These are phyloP conservation scores for Psilocybe cubensis DNA, from an alignment of 768 basidiomycete genomes.

Conservation along the genomic window DNA sequence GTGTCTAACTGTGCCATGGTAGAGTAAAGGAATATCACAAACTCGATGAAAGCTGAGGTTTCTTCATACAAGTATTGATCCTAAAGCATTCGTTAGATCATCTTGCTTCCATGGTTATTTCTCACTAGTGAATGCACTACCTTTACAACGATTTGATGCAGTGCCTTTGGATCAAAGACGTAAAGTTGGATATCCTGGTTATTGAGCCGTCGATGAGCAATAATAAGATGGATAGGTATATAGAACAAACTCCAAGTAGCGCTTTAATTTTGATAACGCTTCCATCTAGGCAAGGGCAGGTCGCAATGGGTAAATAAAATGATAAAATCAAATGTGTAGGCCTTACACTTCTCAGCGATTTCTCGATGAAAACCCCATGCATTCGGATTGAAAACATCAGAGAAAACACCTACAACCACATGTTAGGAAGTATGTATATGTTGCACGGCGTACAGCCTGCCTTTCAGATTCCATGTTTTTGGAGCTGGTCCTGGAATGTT, in stretches of 20 bases:
- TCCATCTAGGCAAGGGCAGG: constrained; percentile 26
- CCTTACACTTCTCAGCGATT: constrained; percentile 35
- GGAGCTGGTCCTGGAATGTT: neutral
- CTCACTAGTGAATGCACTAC: constrained; percentile 23
- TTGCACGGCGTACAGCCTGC: neutral
- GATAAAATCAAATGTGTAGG: too few species aligned
- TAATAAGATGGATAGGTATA: neutral
- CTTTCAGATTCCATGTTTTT: constrained; percentile 2
- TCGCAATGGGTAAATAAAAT: neutral
- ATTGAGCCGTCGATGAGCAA: neutral
- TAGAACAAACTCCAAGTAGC: constrained; percentile 34
- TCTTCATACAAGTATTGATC: constrained; percentile 38
- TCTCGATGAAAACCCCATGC: constrained; percentile 41
- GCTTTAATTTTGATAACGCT: constrained; percentile 35
- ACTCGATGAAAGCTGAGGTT: constrained; percentile 28
- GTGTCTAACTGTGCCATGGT: neutral
- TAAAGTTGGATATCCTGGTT: constrained; percentile 36
- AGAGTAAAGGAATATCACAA: constrained; percentile 4
- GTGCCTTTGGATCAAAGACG: constrained; percentile 47
- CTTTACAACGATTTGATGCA: constrained; percentile 49
- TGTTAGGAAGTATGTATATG: neutral
- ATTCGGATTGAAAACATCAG: constrained; percentile 33
- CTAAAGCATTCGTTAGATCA: constrained; percentile 14
- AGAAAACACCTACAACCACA: constrained; percentile 33
- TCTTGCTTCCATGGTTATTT: neutral